A percentile compares a stretch with the other conserved stretches of the same genome.
Conservation (phyloP, 2,329 filamentous ascomycete genomes). For the Huntiella bhutanensis region DNA sequence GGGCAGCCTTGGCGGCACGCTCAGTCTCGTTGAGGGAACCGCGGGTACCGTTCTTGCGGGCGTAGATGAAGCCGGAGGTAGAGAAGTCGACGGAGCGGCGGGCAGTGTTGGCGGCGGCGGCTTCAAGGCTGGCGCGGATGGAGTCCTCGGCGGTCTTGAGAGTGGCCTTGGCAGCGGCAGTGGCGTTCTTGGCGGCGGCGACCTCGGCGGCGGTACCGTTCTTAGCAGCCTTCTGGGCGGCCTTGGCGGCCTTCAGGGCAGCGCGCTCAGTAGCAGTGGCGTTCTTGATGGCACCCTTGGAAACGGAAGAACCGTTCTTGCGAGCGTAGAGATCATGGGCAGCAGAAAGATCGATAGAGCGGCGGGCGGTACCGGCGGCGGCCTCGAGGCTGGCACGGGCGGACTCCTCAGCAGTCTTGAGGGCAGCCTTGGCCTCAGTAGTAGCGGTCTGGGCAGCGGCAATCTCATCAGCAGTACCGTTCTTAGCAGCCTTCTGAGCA, state of each 20-base stretch:
- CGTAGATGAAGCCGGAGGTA: not conserved
- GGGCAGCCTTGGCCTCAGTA: not conserved
- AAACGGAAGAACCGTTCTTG: not conserved
- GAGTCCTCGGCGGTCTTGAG: not conserved
- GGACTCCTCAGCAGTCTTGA: not conserved
- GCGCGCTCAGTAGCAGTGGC: not conserved
- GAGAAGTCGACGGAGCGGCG: not conserved
- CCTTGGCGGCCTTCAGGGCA: not conserved
- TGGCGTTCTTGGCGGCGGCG: not conserved
- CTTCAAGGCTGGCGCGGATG: not conserved
- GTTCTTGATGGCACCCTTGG: constrained; percentile 3
- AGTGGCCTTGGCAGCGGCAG: not conserved
- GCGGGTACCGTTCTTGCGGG: constrained; percentile 3
- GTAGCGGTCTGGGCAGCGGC: not conserved
- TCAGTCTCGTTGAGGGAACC: not conserved
- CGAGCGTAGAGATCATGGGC: not conserved
- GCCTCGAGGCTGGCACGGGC: not conserved
- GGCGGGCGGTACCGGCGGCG: not conserved
- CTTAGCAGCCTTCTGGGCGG: not conserved
- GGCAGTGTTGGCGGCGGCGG: not conserved
- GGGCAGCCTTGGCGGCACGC: not conserved
- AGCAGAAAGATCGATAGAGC: not conserved
- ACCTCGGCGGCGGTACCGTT: not conserved
- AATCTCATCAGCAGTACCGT: not conserved
- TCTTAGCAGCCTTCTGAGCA: not conserved